A percentile compares a stretch with the other conserved stretches of the same genome.
Conservation (phyloP, 1,139 yeast genomes). For the Kurtzmaniella quercitrusa region DNA sequence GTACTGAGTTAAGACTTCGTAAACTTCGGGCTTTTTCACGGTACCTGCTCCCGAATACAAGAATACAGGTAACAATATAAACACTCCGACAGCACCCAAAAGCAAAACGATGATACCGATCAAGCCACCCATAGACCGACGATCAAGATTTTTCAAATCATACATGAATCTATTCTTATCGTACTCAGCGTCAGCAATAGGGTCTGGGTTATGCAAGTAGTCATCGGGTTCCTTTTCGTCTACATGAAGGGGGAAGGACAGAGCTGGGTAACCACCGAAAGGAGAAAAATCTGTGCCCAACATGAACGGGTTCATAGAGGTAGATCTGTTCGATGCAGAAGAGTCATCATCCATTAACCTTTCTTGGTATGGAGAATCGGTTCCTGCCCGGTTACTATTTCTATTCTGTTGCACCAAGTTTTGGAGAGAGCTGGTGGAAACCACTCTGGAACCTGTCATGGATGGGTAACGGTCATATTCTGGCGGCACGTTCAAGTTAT, state of each 20-base stretch:
- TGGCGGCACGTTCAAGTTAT: constrained; percentile 38
- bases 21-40: constrained; percentile 15
- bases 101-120: constrained; percentile 18
- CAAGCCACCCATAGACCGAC: constrained; percentile 20
- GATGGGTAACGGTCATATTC: constrained; percentile 59
- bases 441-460: constrained; percentile 46
- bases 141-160: constrained; percentile 24
- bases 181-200: constrained; percentile 27
- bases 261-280: constrained; percentile 31
- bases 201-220: constrained; percentile 29
- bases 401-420: not conserved
- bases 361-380: constrained; percentile 1
- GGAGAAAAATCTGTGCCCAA: constrained; percentile 19
- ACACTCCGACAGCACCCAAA: constrained; percentile 19
- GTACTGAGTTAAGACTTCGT: constrained; percentile 22
- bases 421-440: constrained; percentile 38
- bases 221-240: constrained; percentile 30
- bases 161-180: constrained; percentile 22
- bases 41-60: constrained; percentile 22
- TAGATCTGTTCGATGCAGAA: not conserved
- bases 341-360: not conserved
- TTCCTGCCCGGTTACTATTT: constrained; percentile 1
- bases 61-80: constrained; percentile 24
- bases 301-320: constrained; percentile 5
- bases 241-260: constrained; percentile 25